Base-by-base conservation (phyloP, 2,329 filamentous ascomycete genomes). In the Zelopaecilomyces penicillatus region DNA sequence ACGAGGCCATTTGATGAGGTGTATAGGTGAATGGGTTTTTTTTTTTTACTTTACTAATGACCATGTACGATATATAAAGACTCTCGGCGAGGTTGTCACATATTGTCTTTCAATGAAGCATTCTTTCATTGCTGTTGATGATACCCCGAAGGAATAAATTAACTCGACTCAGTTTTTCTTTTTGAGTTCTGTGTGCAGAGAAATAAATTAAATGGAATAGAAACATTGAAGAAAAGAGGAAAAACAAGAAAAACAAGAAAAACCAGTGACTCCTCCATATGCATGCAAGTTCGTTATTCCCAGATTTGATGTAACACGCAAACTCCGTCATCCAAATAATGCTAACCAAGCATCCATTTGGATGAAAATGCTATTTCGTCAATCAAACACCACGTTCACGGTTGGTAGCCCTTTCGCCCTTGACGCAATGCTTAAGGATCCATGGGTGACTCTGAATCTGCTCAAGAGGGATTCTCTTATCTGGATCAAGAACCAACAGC, bases 1-100 rank as follows among this genome's bases (percentile, higher is more conserved):
- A 97, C 91, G 4, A 75, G 93, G 58, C 93, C 93, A 2, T 98
- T 98, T 66, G 89, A 97, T 64, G 91, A 97, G 63, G 89, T 98
- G 43, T 98, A 95, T 65, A 82, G 87, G 63, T 91, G 64, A 69
- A 39, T 33, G 33, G 26, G 29, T 34, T 34, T 40, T 19, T 19
- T 19, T 19, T 19, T 19, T 19, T 19, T 2, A 2, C 3, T 19
- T 19, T 19, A 19, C 19, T 19, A 19, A 19, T 19, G 19, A 19
- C 19, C 37, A 43, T 61, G 54, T 59, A 57, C 42, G 50, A 58
- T 53, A 50, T 46, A 31, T 19, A 49, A 44, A 40, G 45, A 39
- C 37, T 49, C 49, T 42, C 48, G 44, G 40, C 41, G 35, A 54
- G 53, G 41, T 45, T 37, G 34, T 27, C 33, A 33, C 34, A 48